Percentiles rank a stretch among this genome's conserved stretches.
These are phyloP conservation scores for Penicillium nordicum DNA, from an alignment of 2,329 filamentous ascomycete genomes.

Conservation along the genomic window DNA sequence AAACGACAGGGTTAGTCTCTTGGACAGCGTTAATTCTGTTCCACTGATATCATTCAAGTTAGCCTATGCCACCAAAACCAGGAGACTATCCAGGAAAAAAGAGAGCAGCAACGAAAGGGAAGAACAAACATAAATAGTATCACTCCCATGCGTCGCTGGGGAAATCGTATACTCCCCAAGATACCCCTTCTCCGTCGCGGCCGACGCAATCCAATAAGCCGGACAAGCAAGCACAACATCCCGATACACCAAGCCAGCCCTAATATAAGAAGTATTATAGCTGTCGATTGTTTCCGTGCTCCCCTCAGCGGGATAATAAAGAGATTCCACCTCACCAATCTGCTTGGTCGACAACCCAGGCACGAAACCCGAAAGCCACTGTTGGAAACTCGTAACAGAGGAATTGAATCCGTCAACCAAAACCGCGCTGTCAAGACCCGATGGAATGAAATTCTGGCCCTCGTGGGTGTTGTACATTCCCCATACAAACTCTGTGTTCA, in stretches of 20 bases:
- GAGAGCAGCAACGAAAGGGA: not conserved
- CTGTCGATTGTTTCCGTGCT: slow-evolving; percentile 45
- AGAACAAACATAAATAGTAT: slow-evolving; percentile 52
- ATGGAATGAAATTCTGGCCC: slow-evolving; percentile 60
- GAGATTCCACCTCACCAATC: slow-evolving; percentile 37
- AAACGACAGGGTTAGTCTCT: slow-evolving; percentile 51
- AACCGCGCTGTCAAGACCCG: slow-evolving; percentile 42
- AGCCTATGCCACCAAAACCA: not conserved
- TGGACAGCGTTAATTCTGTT: slow-evolving; percentile 55
- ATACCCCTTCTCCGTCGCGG: slow-evolving; percentile 48
- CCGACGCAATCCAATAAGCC: slow-evolving; percentile 54
- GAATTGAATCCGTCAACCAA: slow-evolving; percentile 49
- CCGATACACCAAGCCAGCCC: slow-evolving; percentile 57
- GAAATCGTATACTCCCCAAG: slow-evolving; percentile 59
- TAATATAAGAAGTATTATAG: slow-evolving; percentile 52
- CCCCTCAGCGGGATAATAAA: slow-evolving; percentile 50
- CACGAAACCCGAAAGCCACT: slow-evolving; percentile 55
- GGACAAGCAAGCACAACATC: slow-evolving; percentile 60
- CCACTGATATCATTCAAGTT: slow-evolving; percentile 44
- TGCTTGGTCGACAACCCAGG: slow-evolving; percentile 46
- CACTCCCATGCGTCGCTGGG: slow-evolving; percentile 58
- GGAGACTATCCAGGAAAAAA: too few relatives aligned
- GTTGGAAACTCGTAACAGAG: slow-evolving; percentile 48
- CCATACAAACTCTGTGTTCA: slow-evolving; percentile 50
- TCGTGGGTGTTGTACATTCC: slow-evolving; percentile 63